These are phyloP conservation scores for Selaginella moellendorffii DNA, from an alignment of 75 land plant species.

Conservation along the genomic window DNA sequence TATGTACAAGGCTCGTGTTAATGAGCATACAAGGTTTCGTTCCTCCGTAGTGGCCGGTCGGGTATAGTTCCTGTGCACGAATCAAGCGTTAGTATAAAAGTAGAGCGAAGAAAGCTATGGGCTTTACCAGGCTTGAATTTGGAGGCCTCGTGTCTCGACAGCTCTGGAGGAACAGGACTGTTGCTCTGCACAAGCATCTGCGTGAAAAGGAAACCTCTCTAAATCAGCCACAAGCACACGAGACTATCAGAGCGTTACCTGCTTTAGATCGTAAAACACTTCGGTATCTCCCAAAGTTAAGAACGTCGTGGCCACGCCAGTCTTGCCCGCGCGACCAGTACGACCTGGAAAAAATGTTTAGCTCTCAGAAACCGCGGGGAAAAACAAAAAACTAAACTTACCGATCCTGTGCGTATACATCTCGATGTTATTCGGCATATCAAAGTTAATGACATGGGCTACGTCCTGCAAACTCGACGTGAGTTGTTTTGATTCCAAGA, in stretches of 20 bases:
- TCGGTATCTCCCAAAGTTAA: conserved; percentile 71
- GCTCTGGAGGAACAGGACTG: conserved; percentile 86
- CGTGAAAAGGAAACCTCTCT: background rate
- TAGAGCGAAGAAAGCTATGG: background rate
- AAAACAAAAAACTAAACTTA: conserved; percentile 8
- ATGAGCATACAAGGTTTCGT: conserved; percentile 73
- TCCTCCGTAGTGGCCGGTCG: conserved; percentile 68
- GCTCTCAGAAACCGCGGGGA: background rate
- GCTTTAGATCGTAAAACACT: conserved; percentile 88
- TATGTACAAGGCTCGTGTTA: conserved; percentile 10
- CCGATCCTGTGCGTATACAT: conserved; percentile 95
- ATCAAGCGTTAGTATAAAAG: background rate
- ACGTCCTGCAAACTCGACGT: conserved; percentile 41
- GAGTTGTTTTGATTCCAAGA: background rate
- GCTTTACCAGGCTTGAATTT: conserved; percentile 77
- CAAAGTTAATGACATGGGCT: conserved; percentile 85
- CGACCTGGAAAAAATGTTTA: conserved; percentile 24
- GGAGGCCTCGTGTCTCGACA: conserved; percentile 85
- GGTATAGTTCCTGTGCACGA: conserved; percentile 37
- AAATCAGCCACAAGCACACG: background rate
- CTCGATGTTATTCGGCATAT: conserved; percentile 80
- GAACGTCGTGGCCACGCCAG: conserved; percentile 85
- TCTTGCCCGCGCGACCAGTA: conserved; percentile 94
- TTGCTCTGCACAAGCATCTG: conserved; percentile 89
- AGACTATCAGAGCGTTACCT: conserved; percentile 16